Conservation (phyloP, 257 asterid genomes). For the Pogostemon cablin region DNA sequence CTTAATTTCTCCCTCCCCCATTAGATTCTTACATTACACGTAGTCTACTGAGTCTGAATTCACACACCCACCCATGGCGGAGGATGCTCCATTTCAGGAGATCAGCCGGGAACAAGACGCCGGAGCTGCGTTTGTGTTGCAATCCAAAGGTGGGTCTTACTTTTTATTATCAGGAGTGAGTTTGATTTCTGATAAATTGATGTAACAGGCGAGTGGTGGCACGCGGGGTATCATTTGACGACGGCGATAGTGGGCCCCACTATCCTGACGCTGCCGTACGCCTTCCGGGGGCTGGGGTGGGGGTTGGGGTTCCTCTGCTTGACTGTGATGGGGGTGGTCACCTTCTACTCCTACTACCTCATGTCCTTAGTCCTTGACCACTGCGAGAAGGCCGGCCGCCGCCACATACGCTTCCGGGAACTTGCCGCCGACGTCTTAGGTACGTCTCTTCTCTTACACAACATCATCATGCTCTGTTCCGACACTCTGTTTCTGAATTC, state of each 20-base stretch:
- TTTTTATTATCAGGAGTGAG: neutral
- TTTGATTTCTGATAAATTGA: neutral
- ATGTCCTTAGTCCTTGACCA: slow-evolving; percentile 95
- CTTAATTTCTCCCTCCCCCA: neutral
- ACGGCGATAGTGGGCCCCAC: slow-evolving; percentile 99
- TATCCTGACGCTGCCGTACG: slow-evolving; percentile 81
- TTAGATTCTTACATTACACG: neutral
- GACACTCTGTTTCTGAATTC: neutral
- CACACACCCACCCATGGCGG: slow-evolving; percentile 35
- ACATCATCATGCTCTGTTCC: no score
- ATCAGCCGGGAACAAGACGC: slow-evolving; percentile 61
- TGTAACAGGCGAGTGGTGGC: slow-evolving; percentile 88
- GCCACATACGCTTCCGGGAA: slow-evolving; percentile 95
- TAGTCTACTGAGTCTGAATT: neutral
- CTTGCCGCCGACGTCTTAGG: slow-evolving; percentile 97
- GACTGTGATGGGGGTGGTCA: slow-evolving; percentile 82
- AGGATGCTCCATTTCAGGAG: slow-evolving; percentile 36
- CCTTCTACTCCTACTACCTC: slow-evolving; percentile 90
- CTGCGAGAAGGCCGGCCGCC: slow-evolving; percentile 93
- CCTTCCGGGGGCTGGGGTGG: slow-evolving; percentile 95
- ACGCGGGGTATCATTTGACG: slow-evolving; percentile 90
- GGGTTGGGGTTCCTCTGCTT: slow-evolving; percentile 65
- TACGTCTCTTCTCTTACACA: neutral
- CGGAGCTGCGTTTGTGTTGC: slow-evolving; percentile 88
- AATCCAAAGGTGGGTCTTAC: slow-evolving; percentile 65